phyloP scores from a whole-genome alignment of 2,329 filamentous ascomycete genomes.

The Xylaria sp. region DNA sequence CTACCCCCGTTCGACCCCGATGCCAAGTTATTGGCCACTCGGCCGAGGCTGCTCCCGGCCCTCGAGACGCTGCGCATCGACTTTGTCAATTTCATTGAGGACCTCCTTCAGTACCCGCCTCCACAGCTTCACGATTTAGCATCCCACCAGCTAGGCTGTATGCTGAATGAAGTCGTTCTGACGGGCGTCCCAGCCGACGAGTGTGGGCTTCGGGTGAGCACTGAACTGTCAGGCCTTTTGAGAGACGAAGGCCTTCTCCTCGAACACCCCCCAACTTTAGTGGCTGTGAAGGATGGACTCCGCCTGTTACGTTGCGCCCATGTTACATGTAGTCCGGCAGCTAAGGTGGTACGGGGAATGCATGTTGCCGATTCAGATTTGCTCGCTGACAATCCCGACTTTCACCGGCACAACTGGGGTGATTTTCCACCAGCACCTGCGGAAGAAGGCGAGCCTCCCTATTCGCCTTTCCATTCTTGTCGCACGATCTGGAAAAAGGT shows the following conservation, averaged over 20 bases:
- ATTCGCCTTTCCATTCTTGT: slow-evolving; percentile 48
- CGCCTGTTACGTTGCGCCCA: slow-evolving; percentile 47
- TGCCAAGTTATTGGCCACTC: slow-evolving; percentile 5
- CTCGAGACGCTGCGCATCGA: slow-evolving; percentile 57
- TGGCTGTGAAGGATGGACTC: slow-evolving; percentile 49
- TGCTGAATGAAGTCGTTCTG: slow-evolving; percentile 57
- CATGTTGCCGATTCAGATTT: slow-evolving; percentile 34
- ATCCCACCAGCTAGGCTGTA: slow-evolving; percentile 59
- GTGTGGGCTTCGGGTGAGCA: slow-evolving; percentile 52
- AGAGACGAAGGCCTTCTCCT: slow-evolving; percentile 60
- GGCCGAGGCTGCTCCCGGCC: slow-evolving; percentile 52
- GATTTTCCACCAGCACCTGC: slow-evolving; percentile 49
- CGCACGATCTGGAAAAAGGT: slow-evolving; percentile 59
- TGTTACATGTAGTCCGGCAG: slow-evolving; percentile 42
- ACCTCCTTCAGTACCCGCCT: slow-evolving; percentile 52
- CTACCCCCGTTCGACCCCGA: slow-evolving; percentile 57
- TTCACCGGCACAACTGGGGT: slow-evolving; percentile 33
- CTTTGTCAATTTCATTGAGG: slow-evolving; percentile 59
- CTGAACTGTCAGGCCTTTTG: slow-evolving; percentile 57
- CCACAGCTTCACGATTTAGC: slow-evolving; percentile 58
- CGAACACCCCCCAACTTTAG: slow-evolving; percentile 51
- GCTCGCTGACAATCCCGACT: slow-evolving; percentile 35
- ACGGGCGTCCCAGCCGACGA: slow-evolving; percentile 59
- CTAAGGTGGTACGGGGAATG: slow-evolving; percentile 53
- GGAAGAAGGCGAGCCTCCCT: slow-evolving; percentile 50